Evolutionary conservation across 2,329 filamentous ascomycete species (phyloP), one percentile per base, ranked within the genome.

Genomic region (Microcyclospora pomicola): DNA sequence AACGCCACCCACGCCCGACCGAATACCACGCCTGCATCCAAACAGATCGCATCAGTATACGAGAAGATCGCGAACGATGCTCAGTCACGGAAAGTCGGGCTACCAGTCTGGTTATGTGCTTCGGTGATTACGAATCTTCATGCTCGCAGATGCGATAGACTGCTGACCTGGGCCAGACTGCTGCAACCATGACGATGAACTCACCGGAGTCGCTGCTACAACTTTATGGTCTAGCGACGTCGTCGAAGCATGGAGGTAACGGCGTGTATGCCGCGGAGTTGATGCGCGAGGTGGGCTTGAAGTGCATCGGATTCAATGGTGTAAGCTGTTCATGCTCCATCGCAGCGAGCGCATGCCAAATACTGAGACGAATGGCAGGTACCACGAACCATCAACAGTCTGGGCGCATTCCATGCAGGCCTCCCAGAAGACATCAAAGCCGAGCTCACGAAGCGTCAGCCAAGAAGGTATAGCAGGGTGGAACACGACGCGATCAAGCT

Each of bases 181-280:
- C 83, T 27, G 78, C 83, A 13, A 85, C 82, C 2, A 82, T 88
- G 64, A 91, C 84, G 1, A 75, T 91, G 66, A 91, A 92, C 65
- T 86, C 82, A 2, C 83, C 83, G 15, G 79, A 82, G 40, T 80
- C 82, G 2, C 72, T 88, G 47, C 62, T 73, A 3, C 61, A 71
- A 15, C 70, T 87, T 10, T 77, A 76, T 60, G 53, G 68, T 34
- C 50, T 64, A 14, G 63, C 59, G 6, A 56, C 59, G 3, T 44
- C 53, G 6, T 31, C 42, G 13, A 31, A 46, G 40, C 14, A 55
- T 37, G 49, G 42, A 47, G 51, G 51, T 32, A 55, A 61, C 27
- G 55, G 62, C 11, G 62, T 71, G 2, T 62, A 67, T 16, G 66
- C 72, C 27, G 80, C 80, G 44, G 80, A 83, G 55, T 67, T 82